These are phyloP conservation scores for Chytridium lagenaria DNA, from an alignment of 371 early-diverging fungal genomes.

Conservation along the genomic window DNA sequence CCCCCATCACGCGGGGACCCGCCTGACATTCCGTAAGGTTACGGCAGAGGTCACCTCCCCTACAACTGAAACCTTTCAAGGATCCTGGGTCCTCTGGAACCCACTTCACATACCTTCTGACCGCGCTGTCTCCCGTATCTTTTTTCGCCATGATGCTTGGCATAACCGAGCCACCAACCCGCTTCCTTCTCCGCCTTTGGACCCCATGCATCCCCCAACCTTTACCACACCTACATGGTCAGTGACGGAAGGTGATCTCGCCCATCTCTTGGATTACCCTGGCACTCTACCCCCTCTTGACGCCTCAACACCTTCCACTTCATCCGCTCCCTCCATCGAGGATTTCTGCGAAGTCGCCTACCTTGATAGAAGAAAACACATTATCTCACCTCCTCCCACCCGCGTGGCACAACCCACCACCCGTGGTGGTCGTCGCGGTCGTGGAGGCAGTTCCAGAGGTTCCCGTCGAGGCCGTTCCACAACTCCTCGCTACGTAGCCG, in stretches of 20 bases:
- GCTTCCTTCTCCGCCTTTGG: not conserved
- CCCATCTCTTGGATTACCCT: slow-evolving; percentile 5
- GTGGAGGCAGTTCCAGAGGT: not conserved
- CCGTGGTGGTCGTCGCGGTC: not conserved
- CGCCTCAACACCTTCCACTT: too few relatives aligned
- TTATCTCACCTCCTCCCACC: not conserved
- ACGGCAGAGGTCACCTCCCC: not conserved
- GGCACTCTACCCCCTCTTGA: not conserved
- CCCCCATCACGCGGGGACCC: not conserved
- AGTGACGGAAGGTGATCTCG: not conserved
- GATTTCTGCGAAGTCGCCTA: slow-evolving; percentile 8
- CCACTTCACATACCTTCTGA: not conserved
- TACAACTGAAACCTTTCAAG: slow-evolving; percentile 8
- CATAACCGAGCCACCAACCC: not conserved
- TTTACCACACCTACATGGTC: not conserved
- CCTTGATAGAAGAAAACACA: not conserved
- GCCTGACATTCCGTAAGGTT: not conserved
- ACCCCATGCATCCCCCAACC: not conserved
- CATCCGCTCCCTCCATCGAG: not conserved
- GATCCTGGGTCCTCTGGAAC: not conserved
- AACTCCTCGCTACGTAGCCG: not conserved
- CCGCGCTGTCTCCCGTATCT: not conserved
- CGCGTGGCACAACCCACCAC: not conserved
- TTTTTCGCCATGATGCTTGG: not conserved
- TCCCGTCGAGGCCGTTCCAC: slow-evolving; percentile 1